phyloP scores from a whole-genome alignment of 176 grass and related monocot species.

The Luzula sylvatica region DNA sequence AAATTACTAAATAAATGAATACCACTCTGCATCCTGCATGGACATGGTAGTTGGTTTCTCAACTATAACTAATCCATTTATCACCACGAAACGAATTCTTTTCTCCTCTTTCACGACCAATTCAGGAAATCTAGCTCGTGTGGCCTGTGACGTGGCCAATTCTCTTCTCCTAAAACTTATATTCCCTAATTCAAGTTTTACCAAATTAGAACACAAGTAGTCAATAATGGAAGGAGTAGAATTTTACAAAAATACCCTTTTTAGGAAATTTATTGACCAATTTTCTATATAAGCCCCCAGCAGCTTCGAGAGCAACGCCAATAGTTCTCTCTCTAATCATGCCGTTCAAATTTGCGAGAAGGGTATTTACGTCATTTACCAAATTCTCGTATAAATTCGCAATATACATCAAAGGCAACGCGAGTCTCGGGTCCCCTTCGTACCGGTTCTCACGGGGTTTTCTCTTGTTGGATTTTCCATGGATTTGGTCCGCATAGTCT shows the following conservation, averaged over 20 bases:
- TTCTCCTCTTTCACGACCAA: constrained; percentile 92
- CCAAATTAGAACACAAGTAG: no score
- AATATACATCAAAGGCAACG: constrained; percentile 87
- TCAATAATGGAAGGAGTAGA: no score
- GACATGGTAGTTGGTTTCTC: constrained; percentile 61
- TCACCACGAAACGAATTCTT: constrained; percentile 81
- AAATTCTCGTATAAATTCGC: constrained; percentile 88
- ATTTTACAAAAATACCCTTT: constrained; percentile 38
- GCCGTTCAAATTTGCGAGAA: constrained; percentile 21
- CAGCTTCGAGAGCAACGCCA: constrained; percentile 79
- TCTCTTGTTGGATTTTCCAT: constrained; percentile 64
- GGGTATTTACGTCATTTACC: constrained; percentile 48
- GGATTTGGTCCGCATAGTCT: constrained; percentile 23
- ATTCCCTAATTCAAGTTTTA: constrained; percentile 26
- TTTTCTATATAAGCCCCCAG: constrained; percentile 88
- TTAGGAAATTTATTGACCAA: constrained; percentile 66
- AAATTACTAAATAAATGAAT: constrained; percentile 15
- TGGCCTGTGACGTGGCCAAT: constrained; percentile 70
- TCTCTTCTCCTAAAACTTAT: constrained; percentile 92
- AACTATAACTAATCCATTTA: constrained; percentile 65
- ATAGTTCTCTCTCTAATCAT: constrained; percentile 64
- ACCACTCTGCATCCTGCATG: constrained; percentile 65
- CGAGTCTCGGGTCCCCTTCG: constrained; percentile 61
- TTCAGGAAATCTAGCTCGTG: constrained; percentile 67
- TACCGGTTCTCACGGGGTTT: constrained; percentile 48